Evolutionary conservation across 139 green algal species (phyloP).

Genomic region (Eudorina sp.): DNA sequence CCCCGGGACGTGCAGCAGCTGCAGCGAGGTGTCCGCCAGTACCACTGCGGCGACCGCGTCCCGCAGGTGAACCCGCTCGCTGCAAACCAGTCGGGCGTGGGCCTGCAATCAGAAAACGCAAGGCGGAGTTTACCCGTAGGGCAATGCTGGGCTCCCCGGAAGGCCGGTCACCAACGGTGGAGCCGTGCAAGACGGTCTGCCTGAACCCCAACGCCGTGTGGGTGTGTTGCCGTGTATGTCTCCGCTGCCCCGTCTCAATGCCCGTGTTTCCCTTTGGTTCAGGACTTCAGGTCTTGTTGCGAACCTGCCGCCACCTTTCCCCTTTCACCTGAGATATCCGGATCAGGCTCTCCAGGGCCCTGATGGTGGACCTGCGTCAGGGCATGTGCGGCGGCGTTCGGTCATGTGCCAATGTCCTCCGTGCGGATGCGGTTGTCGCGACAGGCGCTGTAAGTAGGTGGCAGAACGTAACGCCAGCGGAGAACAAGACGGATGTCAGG

Average conservation of each 20-base stretch:
- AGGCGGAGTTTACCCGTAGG: neutral
- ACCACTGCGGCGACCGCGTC: conserved; percentile 79
- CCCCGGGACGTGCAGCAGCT: conserved; percentile 26
- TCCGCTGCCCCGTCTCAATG: no score
- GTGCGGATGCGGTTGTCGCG: no score
- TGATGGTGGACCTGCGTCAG: conserved; percentile 71
- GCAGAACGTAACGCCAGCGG: no score
- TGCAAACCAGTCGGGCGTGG: conserved; percentile 84
- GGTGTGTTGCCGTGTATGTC: no score
- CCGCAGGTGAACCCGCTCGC: conserved; percentile 65
- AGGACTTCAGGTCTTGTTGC: no score
- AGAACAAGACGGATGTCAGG: no score
- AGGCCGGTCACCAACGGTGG: no score
- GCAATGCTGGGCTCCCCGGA: neutral
- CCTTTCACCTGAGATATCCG: conserved; percentile 86
- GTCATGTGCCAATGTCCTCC: no score
- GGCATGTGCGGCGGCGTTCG: no score
- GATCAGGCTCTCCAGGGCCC: conserved; percentile 91
- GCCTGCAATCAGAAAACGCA: conserved; percentile 60
- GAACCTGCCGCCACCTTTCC: neutral
- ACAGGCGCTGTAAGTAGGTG: neutral
- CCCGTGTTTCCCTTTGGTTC: no score
- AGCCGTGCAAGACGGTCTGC: no score
- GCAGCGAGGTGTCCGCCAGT: conserved; percentile 54
- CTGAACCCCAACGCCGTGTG: no score